Conservation (phyloP, 495 filamentous ascomycete species). For the Penicillium silybi region DNA sequence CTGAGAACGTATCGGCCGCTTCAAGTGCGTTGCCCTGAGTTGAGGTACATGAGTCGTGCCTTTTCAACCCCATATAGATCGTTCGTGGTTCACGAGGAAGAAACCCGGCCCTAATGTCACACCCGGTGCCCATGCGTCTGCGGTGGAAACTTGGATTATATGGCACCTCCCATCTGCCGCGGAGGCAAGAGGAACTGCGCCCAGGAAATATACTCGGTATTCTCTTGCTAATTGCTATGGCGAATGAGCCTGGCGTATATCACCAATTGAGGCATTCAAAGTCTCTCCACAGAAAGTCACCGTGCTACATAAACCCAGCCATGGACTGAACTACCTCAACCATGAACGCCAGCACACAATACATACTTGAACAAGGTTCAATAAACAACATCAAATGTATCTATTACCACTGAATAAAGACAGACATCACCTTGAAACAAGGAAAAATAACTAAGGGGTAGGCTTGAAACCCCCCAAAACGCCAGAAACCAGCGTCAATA, state of each 20-base stretch:
- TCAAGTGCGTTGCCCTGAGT: background rate
- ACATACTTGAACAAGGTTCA: background rate
- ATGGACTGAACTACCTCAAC: background rate
- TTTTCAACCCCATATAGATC: background rate
- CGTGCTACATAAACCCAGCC: background rate
- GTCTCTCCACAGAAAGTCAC: background rate
- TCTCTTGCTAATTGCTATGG: no score
- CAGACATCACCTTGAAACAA: background rate
- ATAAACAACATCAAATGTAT: conserved; percentile 3
- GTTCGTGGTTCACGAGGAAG: no score
- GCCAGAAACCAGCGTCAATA: conserved; percentile 9
- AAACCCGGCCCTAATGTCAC: background rate
- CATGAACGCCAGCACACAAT: background rate
- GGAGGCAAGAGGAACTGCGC: no score
- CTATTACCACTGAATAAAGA: conserved; percentile 4
- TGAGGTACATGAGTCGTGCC: background rate
- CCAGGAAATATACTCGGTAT: no score
- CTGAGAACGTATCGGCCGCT: background rate
- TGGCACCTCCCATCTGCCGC: no score
- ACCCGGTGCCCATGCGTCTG: background rate
- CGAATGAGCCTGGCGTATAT: no score
- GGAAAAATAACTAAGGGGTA: background rate
- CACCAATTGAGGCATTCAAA: no score
- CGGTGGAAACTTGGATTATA: no score
- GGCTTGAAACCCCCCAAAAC: background rate